phyloP scores from a whole-genome alignment of 1,139 yeast genomes.

The Debaryomyces robertsiae region DNA sequence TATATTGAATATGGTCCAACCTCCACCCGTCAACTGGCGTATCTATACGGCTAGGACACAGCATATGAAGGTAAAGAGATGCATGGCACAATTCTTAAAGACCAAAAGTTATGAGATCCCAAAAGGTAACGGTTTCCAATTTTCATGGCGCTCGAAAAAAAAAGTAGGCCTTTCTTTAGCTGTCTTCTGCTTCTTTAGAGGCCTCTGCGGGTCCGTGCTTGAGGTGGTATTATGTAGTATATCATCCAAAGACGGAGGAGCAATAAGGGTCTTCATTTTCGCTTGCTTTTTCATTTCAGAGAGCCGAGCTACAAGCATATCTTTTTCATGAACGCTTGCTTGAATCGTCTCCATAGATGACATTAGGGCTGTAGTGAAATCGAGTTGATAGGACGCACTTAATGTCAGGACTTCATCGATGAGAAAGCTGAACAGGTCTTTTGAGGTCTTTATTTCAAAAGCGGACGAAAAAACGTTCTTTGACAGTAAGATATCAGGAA shows the following conservation, averaged over 20 bases:
- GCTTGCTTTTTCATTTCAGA: constrained; percentile 6
- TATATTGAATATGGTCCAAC: no score
- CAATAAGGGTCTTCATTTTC: constrained; percentile 11
- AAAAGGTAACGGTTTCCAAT: constrained; percentile 42
- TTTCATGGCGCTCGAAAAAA: constrained; percentile 29
- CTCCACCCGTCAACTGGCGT: no score
- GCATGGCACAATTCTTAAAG: not conserved
- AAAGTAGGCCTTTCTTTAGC: constrained; percentile 11
- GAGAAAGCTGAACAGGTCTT: not conserved
- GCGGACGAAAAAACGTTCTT: not conserved
- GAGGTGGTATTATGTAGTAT: constrained; percentile 12
- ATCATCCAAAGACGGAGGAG: constrained; percentile 19
- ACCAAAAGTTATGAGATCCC: constrained; percentile 21
- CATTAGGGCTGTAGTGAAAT: constrained; percentile 1
- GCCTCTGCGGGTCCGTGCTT: not conserved
- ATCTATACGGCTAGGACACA: no score
- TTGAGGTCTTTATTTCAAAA: not conserved
- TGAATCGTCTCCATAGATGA: constrained; percentile 3
- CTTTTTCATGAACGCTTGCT: not conserved
- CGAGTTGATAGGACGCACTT: not conserved
- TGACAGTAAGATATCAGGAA: constrained; percentile 8
- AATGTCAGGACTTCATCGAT: not conserved
- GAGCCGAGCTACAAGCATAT: not conserved
- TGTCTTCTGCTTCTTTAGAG: constrained; percentile 5
- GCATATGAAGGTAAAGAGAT: not conserved